phyloP scores from a whole-genome alignment of 2,329 filamentous ascomycete genomes.

The Xylaria sp. region DNA sequence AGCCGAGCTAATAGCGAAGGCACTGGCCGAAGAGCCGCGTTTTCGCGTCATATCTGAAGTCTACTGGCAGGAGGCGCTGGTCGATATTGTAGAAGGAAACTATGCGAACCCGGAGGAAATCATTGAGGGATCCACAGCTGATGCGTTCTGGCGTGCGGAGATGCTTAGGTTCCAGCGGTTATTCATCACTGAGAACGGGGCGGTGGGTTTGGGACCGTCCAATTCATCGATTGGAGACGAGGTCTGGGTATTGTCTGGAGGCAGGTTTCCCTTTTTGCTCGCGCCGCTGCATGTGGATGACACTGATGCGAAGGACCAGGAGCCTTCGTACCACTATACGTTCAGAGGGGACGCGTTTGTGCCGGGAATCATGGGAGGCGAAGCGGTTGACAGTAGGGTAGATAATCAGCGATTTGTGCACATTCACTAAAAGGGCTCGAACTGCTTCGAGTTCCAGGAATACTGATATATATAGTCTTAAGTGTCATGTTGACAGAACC shows the following conservation, averaged over 20 bases:
- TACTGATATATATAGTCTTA: neutral
- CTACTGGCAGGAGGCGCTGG: slow-evolving; percentile 30
- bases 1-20: slow-evolving; percentile 10
- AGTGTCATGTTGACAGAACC: neutral
- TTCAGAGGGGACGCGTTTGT: slow-evolving; percentile 34
- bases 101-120: slow-evolving; percentile 2
- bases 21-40: slow-evolving; percentile 26
- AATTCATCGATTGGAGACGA: slow-evolving; percentile 32
- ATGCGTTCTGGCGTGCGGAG: slow-evolving; percentile 27
- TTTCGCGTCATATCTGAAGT: slow-evolving; percentile 30
- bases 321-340: slow-evolving; percentile 24
- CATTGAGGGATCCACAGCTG: neutral
- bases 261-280: slow-evolving; percentile 33
- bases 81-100: slow-evolving; percentile 30
- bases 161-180: slow-evolving; percentile 35
- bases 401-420: slow-evolving; percentile 31
- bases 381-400: slow-evolving; percentile 33
- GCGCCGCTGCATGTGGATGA: slow-evolving; percentile 8
- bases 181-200: slow-evolving; percentile 37
- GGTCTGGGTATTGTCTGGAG: slow-evolving; percentile 36
- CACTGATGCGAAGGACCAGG: neutral
- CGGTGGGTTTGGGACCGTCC: slow-evolving; percentile 34
- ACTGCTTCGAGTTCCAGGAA: too few relatives aligned
- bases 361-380: slow-evolving; percentile 31
- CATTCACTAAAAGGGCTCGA: slow-evolving; percentile 24